A percentile compares a stretch with the other conserved stretches of the same genome.
Conservation (phyloP, 139 green algal species). For the Nannochloris sp. region DNA sequence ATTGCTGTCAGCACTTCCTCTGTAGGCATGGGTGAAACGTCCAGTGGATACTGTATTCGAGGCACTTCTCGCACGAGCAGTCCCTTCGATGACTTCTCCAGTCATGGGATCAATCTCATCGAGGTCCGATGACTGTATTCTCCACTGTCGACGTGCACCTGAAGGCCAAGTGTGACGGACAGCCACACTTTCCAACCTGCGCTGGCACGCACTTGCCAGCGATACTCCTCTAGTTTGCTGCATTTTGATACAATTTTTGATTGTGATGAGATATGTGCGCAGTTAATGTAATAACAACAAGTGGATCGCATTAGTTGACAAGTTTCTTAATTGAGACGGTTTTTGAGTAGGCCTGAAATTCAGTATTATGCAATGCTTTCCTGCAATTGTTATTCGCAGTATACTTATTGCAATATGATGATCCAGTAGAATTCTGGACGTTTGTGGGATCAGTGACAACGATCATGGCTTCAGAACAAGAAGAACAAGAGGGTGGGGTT, state of each 20-base stretch:
- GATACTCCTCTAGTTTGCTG: neutral
- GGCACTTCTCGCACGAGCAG: neutral
- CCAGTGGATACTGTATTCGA: constrained; percentile 1
- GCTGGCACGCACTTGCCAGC: neutral
- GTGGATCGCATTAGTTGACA: too few species aligned
- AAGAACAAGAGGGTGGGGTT: too few species aligned
- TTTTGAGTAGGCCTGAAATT: neutral
- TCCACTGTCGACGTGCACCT: neutral
- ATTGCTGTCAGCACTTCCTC: constrained; percentile 11
- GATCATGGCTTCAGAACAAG: too few species aligned
- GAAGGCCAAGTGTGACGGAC: neutral
- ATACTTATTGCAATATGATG: neutral
- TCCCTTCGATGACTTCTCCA: constrained; percentile 23
- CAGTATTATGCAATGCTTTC: too few species aligned
- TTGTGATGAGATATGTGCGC: too few species aligned
- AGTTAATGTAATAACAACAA: too few species aligned
- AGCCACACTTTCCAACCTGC: neutral
- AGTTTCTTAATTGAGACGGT: neutral
- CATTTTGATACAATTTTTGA: neutral
- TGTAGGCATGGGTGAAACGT: constrained; percentile 44
- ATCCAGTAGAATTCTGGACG: neutral
- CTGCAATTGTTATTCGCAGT: too few species aligned
- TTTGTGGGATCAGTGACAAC: too few species aligned
- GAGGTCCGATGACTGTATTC: constrained; percentile 11
- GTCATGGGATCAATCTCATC: constrained; percentile 26